These are phyloP conservation scores for Exophiala calicioides DNA, from an alignment of 2,329 filamentous ascomycete species.

Conservation along the genomic window DNA sequence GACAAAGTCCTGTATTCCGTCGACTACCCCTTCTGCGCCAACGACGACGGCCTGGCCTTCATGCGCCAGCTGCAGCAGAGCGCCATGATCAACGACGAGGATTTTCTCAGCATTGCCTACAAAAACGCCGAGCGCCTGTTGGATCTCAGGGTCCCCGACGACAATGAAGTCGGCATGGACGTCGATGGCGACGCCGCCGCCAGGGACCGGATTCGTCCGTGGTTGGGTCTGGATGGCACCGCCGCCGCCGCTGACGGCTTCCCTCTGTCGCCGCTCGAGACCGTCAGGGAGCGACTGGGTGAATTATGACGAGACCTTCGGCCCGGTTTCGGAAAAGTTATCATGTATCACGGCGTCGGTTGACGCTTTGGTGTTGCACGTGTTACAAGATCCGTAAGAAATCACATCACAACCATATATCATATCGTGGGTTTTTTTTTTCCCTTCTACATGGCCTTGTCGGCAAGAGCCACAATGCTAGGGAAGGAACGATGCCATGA, in stretches of 20 bases:
- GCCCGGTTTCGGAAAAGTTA: too few relatives aligned
- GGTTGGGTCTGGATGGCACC: conserved; percentile 14
- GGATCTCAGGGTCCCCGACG: conserved; percentile 15
- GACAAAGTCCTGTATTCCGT: conserved; percentile 59
- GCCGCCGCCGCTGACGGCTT: conserved; percentile 9
- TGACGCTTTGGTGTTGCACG: too few relatives aligned
- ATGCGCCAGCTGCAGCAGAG: conserved; percentile 52
- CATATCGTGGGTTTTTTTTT: too few relatives aligned
- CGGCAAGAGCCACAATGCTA: too few relatives aligned
- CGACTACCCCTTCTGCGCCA: conserved; percentile 59
- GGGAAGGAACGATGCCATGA: too few relatives aligned
- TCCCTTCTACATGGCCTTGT: too few relatives aligned
- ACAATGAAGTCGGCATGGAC: conserved; percentile 18
- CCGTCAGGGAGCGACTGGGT: conserved; percentile 15
- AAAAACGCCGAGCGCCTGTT: conserved; percentile 55
- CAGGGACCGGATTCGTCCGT: conserved; percentile 7
- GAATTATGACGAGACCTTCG: too few relatives aligned
- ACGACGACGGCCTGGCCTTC: conserved; percentile 51
- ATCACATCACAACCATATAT: too few relatives aligned
- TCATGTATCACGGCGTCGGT: too few relatives aligned
- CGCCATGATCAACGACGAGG: conserved; percentile 51
- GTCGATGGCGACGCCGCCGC: not conserved
- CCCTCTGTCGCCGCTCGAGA: conserved; percentile 20
- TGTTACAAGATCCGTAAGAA: too few relatives aligned
- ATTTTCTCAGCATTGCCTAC: conserved; percentile 53